phyloP scores from a whole-genome alignment of 805 yeast species.

The Pichia heedii region DNA sequence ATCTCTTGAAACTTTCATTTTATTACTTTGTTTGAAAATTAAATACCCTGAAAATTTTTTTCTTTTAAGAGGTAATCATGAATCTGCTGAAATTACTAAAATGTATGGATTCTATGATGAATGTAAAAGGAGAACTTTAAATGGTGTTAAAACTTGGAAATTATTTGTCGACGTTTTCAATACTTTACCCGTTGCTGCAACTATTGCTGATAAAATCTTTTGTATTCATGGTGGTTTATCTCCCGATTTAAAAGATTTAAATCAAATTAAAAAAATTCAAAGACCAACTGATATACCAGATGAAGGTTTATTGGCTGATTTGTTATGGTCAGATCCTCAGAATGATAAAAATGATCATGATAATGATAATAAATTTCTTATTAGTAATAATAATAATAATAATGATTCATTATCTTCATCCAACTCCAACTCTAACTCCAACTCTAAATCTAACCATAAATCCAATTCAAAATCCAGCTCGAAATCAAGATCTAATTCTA shows the following conservation, averaged over 20 bases:
- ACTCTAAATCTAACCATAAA: background rate
- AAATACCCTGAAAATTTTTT: constrained; percentile 54
- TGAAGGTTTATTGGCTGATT: constrained; percentile 65
- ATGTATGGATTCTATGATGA: constrained; percentile 56
- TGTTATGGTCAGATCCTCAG: constrained; percentile 80
- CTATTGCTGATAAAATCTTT: constrained; percentile 48
- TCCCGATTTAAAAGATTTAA: constrained; percentile 55
- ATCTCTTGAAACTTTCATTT: constrained; percentile 45
- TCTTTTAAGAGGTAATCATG: constrained; percentile 53
- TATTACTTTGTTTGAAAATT: constrained; percentile 44
- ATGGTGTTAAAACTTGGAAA: constrained; percentile 39
- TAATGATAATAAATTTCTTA: background rate
- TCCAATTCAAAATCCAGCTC: background rate
- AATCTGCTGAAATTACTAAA: constrained; percentile 48
- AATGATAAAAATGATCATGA: constrained; percentile 15
- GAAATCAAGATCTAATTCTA: constrained; percentile 1
- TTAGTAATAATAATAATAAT: too few species aligned
- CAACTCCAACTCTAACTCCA: background rate
- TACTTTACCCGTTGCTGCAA: constrained; percentile 53
- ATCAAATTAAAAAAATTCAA: constrained; percentile 60
- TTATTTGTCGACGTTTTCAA: constrained; percentile 46
- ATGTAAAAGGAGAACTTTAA: constrained; percentile 42
- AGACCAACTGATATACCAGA: constrained; percentile 84
- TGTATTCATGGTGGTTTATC: constrained; percentile 69
- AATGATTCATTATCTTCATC: too few species aligned